These are phyloP conservation scores for Carallia pectinifolia DNA, from an alignment of 345 rosid genomes.

Conservation along the genomic window DNA sequence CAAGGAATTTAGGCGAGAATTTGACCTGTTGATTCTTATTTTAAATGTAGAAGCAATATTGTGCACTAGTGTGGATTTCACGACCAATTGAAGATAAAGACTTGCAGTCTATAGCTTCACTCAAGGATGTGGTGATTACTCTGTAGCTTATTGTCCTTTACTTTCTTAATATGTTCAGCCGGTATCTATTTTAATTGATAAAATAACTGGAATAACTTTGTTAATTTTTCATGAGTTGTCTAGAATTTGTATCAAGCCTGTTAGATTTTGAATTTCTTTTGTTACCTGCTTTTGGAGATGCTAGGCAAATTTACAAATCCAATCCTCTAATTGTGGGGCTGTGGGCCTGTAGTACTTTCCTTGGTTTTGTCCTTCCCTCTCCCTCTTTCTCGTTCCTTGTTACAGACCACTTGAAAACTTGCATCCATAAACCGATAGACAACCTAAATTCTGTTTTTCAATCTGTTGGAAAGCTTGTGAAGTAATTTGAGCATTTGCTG, in stretches of 20 bases:
- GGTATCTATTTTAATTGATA: background rate
- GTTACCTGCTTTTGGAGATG: background rate
- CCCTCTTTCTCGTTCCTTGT: too few species aligned
- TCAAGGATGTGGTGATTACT: slow-evolving; percentile 62
- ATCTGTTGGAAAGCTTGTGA: too few species aligned
- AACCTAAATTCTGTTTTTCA: too few species aligned
- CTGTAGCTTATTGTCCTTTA: slow-evolving; percentile 2
- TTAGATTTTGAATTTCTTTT: background rate
- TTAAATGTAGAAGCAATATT: slow-evolving; percentile 79
- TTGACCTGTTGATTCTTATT: background rate
- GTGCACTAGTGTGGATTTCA: slow-evolving; percentile 91
- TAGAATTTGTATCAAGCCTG: background rate
- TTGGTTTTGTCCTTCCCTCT: too few species aligned
- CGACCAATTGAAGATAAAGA: slow-evolving; percentile 79
- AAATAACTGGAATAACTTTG: too few species aligned
- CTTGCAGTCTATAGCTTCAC: slow-evolving; percentile 44
- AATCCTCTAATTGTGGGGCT: too few species aligned
- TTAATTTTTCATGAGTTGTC: background rate
- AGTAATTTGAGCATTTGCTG: too few species aligned
- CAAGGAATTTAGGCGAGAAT: slow-evolving; percentile 1
- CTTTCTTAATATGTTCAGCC: background rate
- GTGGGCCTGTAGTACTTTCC: too few species aligned
- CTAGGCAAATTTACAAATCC: too few species aligned
- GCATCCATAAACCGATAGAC: too few species aligned
- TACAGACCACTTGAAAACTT: too few species aligned